Evolutionary conservation across 257 asterid genomes (phyloP).

Genomic region (Perilla frutescens): DNA sequence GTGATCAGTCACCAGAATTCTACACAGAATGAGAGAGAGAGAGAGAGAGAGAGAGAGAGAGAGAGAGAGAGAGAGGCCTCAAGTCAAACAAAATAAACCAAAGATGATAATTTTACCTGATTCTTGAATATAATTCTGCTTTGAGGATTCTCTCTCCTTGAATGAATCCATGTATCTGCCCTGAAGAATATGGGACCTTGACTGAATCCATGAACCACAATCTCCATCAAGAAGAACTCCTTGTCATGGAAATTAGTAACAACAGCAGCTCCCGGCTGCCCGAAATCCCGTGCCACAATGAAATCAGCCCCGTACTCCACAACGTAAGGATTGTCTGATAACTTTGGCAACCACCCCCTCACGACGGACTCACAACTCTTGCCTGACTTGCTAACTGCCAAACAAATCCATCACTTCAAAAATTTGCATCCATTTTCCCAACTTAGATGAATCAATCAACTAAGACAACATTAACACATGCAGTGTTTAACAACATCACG

Average conservation of each 20-base stretch:
- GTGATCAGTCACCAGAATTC: constrained; percentile 28
- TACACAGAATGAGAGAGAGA: not conserved
- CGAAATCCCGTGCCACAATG: constrained; percentile 71
- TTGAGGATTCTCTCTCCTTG: constrained; percentile 70
- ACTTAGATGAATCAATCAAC: too few relatives aligned
- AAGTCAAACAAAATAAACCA: not conserved
- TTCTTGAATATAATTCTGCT: constrained; percentile 83
- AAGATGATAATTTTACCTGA: constrained; percentile 47
- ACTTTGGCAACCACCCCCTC: constrained; percentile 78
- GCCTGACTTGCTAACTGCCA: constrained; percentile 64
- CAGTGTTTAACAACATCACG: too few relatives aligned
- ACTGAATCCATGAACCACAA: constrained; percentile 73
- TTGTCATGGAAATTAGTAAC: constrained; percentile 79
- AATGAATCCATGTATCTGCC: constrained; percentile 90
- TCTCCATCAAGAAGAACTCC: constrained; percentile 76
- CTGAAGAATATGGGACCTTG: constrained; percentile 67
- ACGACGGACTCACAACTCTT: constrained; percentile 74
- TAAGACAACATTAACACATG: too few relatives aligned
- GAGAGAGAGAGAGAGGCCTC: not conserved
- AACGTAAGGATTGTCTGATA: constrained; percentile 60
- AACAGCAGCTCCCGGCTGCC: constrained; percentile 79
- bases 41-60: not conserved
- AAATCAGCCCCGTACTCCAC: constrained; percentile 76
- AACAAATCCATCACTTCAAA: not conserved
- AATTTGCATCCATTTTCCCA: not conserved